Base-by-base conservation (phyloP, 305 asterid species). In the Rubia tinctorum region DNA sequence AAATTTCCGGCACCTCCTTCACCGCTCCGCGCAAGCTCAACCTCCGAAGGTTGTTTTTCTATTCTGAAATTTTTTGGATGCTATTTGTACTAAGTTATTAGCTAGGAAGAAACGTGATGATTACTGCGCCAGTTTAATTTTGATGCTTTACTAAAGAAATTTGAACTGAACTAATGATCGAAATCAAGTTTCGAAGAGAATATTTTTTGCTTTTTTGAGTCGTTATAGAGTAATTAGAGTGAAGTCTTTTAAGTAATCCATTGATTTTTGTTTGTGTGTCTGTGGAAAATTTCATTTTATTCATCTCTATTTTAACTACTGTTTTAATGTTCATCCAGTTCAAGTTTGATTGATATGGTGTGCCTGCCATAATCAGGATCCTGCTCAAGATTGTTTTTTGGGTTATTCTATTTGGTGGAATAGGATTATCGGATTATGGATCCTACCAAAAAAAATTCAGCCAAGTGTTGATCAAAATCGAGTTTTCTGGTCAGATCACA, bases 1-100 rank as follows among this genome's bases (percentile, higher is more conserved):
- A 95, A 84, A 85, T 95, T 77, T 95, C 99, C 71, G 99, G 99
- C 77, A 84, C 99, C 74, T 90, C 99, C 60, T 95, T 95, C 86
- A 92, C 99, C 78, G 84, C 96, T 8, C 99, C 98, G 13, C 97
- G 99, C 79, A 89, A 90, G 82, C 92, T 84, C 66, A 95, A 95
- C 64, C 91, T 82, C 73, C 92, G 93, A 82, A 92, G 96, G 99
- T 91, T 78, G 8, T 56, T 23, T 37, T 65, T 12, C 55, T 4
- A 17, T 66, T 20, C 8, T 42, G 10, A 12, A 1, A 23, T 44
- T 58, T n/a, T 75, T 68, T 2, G 2, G 5, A 15, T 59, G 0
- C 8, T 30, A 3, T 30, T 30, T 30, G 34, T 30, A 30, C 8
- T 43, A 43, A 6, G 10, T 43, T 43, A 43, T 43, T 43, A 10